These are phyloP conservation scores for Colletotrichum scovillei DNA, from an alignment of 2,329 filamentous ascomycete species.

Conservation along the genomic window DNA sequence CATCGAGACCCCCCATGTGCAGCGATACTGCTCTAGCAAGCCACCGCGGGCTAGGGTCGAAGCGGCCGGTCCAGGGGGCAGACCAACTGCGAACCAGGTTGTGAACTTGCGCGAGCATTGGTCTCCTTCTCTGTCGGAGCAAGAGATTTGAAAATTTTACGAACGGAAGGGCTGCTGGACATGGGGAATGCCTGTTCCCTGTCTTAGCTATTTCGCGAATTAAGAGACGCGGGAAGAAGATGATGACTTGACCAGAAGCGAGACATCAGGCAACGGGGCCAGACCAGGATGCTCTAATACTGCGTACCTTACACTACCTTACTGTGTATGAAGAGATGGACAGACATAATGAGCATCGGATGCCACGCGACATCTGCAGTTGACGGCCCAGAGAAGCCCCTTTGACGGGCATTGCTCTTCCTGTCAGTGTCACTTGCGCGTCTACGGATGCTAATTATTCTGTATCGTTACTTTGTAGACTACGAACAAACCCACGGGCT, in stretches of 20 bases:
- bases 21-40: conserved; percentile 23
- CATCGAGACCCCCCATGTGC: conserved; percentile 3
- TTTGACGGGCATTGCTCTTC: neutral
- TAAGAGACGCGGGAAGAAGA: conserved; percentile 10
- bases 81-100: conserved; percentile 17
- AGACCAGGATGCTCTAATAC: neutral
- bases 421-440: conserved; percentile 2
- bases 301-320: too few species aligned
- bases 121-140: neutral
- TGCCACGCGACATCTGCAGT: conserved; percentile 1
- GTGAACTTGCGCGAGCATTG: conserved; percentile 2
- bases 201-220: conserved; percentile 1
- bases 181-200: conserved; percentile 32
- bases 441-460: neutral
- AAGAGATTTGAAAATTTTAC: conserved; percentile 34
- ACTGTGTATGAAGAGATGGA: neutral
- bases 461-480: neutral
- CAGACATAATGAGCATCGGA: neutral
- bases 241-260: conserved; percentile 15
- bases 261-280: conserved; percentile 15
- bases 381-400: neutral
- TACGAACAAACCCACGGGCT: too few species aligned
- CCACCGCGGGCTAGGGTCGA: conserved; percentile 21
- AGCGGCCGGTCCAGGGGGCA: neutral
- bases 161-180: conserved; percentile 19